Conservation (phyloP, 768 basidiomycete species). For the Termitomyces bulborhizus region DNA sequence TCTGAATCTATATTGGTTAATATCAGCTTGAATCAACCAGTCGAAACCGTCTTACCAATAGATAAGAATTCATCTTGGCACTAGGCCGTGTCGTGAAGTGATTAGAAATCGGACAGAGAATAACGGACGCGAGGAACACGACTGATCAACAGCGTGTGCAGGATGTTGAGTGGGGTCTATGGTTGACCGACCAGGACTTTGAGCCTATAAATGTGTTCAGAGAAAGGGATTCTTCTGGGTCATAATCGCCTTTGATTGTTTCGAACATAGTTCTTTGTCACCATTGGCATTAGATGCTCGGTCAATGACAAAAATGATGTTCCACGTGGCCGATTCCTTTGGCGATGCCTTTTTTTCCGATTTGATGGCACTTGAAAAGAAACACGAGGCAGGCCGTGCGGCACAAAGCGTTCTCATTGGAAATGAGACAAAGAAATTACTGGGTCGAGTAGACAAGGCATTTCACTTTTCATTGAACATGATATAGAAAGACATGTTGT, state of each 20-base stretch:
- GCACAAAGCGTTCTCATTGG: not conserved
- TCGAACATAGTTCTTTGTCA: slow-evolving; percentile 2
- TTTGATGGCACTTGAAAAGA: not conserved
- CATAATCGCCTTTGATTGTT: slow-evolving; percentile 12
- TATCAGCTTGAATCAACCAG: not conserved
- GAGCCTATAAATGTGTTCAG: slow-evolving; percentile 7
- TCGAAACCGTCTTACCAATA: slow-evolving; percentile 6
- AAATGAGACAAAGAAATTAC: not conserved
- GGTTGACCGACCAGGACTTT: not conserved
- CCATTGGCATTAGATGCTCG: slow-evolving; percentile 5
- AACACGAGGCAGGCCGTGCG: not conserved
- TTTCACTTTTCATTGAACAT: not conserved
- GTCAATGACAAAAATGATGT: not conserved
- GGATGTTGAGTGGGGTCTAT: not conserved
- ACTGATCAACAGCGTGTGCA: slow-evolving; percentile 17
- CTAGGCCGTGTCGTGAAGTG: slow-evolving; percentile 8
- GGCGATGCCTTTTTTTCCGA: not conserved
- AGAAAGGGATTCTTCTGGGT: not conserved
- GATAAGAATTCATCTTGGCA: slow-evolving; percentile 11
- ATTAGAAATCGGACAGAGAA: slow-evolving; percentile 5
- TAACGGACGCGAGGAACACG: not conserved
- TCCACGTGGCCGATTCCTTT: slow-evolving; percentile 4
- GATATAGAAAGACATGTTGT: not conserved
- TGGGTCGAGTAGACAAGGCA: too few species aligned
- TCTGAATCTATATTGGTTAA: not conserved